Evolutionary conservation across 805 yeast genomes (phyloP), one percentile per base, ranked within the genome.

Genomic region (Monosporozyma servazzii): DNA sequence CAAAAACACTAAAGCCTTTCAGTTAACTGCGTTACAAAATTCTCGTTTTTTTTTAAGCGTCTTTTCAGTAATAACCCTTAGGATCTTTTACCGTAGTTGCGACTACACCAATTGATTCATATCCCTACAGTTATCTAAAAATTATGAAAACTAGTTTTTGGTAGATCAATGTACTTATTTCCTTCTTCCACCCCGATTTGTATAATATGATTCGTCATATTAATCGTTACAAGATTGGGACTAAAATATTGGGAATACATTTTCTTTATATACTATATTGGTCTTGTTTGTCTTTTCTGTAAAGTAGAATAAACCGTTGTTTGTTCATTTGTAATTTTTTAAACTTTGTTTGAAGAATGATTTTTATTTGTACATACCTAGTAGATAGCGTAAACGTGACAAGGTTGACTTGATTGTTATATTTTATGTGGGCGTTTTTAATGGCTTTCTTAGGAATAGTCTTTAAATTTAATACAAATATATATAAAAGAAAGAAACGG

Each of bases 101-200:
- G 68, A 64, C 63, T 53, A 56, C 62, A 62, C 60, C 64, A 53
- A 59, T 51, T 53, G 57, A 53, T 61, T 61, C 62, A 56, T 48
- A 60, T 4, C 66, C 64, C 64, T 49, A 61, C 61, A 53, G 62
- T 58, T 53, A 36, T 49, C 41, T 33, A 37, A 17, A 37, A n/a
- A 17, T 18, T 37, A 50, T 54, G 65, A 66, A 65, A 67, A 67
- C 70, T 66, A 56, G 69, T 64, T 61, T 58, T 59, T 65, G 71
- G 70, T 48, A 67, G 39, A 67, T 40, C 18, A 58, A 63, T 27
- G 41, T 37, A 37, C 41, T 37, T 37, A 27, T 30, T 33, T 65
- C 69, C 66, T 60, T 58, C 58, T 66, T 67, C 70, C 70, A 67
- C 71, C 71, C 71, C 53, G 58, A 58, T 60, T 57, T 63, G 62